Evolutionary conservation across 345 rosid species (phyloP).

Genomic region (Nasturtium officinale): DNA sequence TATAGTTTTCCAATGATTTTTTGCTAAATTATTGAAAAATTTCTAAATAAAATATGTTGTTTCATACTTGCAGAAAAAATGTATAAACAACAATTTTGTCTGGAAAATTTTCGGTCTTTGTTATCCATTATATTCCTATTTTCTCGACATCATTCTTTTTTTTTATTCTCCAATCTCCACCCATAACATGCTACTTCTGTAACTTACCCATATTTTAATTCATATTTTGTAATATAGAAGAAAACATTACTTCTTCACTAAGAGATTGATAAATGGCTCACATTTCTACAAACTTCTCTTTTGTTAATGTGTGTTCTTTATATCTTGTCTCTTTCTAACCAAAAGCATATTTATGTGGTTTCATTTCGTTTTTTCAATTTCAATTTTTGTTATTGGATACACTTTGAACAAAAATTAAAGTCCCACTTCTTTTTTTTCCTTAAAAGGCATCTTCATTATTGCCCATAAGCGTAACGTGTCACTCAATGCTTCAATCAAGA

Average conservation of each 20-base stretch:
- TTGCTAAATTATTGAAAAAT: too few species aligned
- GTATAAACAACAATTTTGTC: neutral
- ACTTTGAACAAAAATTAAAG: constrained; percentile 35
- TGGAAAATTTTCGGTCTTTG: neutral
- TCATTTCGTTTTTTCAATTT: constrained; percentile 24
- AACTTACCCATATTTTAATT: neutral
- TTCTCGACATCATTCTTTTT: neutral
- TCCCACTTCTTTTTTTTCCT: constrained; percentile 26
- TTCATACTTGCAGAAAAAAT: too few species aligned
- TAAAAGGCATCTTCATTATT: constrained; percentile 31
- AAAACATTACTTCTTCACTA: constrained; percentile 41
- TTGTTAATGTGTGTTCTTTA: constrained; percentile 38
- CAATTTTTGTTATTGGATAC: constrained; percentile 32
- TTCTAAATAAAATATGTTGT: too few species aligned
- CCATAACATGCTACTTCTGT: neutral
- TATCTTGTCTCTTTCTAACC: constrained; percentile 42
- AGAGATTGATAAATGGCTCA: constrained; percentile 38
- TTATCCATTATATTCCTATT: neutral
- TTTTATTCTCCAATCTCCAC: too few species aligned
- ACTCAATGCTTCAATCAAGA: constrained; percentile 26
- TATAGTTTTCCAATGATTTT: too few species aligned
- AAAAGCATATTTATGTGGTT: constrained; percentile 39
- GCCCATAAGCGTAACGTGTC: constrained; percentile 36
- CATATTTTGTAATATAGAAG: neutral
- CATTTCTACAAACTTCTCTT: constrained; percentile 33